Percentiles rank a stretch among this genome's conserved stretches.
phyloP scores from a whole-genome alignment of 2,329 filamentous ascomycete genomes.

The Epichloe brachyelytri region DNA sequence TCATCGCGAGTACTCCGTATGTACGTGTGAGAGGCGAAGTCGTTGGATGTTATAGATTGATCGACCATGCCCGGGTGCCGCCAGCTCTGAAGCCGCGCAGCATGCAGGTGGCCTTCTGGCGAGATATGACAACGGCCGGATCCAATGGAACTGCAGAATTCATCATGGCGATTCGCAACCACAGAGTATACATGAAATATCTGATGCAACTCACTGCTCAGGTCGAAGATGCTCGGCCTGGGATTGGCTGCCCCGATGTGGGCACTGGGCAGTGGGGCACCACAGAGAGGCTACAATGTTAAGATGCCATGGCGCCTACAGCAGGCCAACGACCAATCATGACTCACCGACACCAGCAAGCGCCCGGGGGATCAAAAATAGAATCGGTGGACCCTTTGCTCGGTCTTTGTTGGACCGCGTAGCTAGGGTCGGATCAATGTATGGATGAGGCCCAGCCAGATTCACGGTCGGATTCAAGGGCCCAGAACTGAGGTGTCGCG shows the following conservation, averaged over 20 bases:
- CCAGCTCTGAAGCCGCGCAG: background rate
- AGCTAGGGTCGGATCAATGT: no score
- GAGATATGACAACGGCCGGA: background rate
- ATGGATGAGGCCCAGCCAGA: no score
- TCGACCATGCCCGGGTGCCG: background rate
- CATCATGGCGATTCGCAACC: conserved; percentile 11
- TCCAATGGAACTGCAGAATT: background rate
- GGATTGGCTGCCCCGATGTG: conserved; percentile 2
- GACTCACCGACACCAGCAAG: background rate
- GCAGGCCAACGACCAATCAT: conserved; percentile 3
- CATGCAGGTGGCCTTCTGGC: background rate
- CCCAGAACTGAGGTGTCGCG: no score
- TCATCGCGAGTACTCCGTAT: background rate
- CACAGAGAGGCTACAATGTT: background rate
- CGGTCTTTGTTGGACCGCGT: no score
- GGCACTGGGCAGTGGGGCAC: no score
- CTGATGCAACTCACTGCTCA: background rate
- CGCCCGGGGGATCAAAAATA: background rate
- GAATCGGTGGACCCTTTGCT: background rate
- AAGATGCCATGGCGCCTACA: conserved; percentile 5
- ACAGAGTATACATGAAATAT: background rate
- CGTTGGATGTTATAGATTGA: conserved; percentile 1
- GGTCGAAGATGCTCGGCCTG: background rate
- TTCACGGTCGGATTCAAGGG: no score
- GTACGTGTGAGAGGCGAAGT: background rate